phyloP scores from a whole-genome alignment of 345 rosid species.

The Durio zibethinus region DNA sequence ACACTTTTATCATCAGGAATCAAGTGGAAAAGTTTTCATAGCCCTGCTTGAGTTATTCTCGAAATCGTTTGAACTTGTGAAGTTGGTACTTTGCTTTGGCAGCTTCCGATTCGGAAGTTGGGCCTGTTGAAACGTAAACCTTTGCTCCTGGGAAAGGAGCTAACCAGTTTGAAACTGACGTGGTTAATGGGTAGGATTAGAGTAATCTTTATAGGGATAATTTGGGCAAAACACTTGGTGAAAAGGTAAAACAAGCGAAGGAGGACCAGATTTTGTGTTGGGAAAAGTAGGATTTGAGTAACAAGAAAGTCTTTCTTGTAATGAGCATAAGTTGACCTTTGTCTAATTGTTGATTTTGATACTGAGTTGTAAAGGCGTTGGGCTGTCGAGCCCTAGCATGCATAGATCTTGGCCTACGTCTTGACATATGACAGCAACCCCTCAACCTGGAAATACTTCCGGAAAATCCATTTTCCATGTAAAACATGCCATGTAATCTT shows the following conservation, averaged over 20 bases:
- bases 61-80: too few species aligned
- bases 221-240: not conserved
- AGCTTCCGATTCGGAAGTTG: not conserved
- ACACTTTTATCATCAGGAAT: not conserved
- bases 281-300: slow-evolving; percentile 6
- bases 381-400: not conserved
- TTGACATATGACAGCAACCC: not conserved
- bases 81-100: too few species aligned
- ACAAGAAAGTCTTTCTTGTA: slow-evolving; percentile 5
- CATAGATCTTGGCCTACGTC: not conserved
- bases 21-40: slow-evolving; percentile 5
- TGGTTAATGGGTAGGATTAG: not conserved
- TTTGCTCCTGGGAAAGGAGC: not conserved
- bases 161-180: not conserved
- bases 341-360: not conserved
- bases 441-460: not conserved
- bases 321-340: slow-evolving; percentile 1
- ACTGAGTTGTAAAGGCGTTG: slow-evolving; percentile 11
- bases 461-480: not conserved
- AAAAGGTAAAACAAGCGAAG: not conserved
- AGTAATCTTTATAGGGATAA: not conserved
- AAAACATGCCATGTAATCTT: not conserved
- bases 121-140: not conserved
- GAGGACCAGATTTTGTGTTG: slow-evolving; percentile 11
- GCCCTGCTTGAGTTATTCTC: too few species aligned